Conservation (phyloP, 257 asterid genomes). For the Capsicum chinense region DNA sequence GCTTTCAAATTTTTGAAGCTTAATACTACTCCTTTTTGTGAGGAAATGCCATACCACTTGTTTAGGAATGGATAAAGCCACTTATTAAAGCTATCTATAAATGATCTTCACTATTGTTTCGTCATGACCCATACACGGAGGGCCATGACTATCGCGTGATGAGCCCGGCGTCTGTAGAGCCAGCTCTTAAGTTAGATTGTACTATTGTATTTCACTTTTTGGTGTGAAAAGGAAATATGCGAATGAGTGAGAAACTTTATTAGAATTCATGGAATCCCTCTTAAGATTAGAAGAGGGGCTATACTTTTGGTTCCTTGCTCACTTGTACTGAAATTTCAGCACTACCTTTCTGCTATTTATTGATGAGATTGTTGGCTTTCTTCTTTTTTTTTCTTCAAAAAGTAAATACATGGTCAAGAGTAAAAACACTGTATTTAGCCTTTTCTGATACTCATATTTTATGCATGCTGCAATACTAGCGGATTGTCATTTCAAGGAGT, state of each 20-base stretch:
- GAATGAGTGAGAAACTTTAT: too few relatives aligned
- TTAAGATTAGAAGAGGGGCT: too few relatives aligned
- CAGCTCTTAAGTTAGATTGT: background rate
- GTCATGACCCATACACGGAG: background rate
- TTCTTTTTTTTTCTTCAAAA: too few relatives aligned
- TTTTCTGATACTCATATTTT: background rate
- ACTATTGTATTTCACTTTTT: too few relatives aligned
- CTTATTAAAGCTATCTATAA: background rate
- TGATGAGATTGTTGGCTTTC: too few relatives aligned
- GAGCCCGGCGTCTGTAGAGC: background rate
- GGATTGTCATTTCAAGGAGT: background rate
- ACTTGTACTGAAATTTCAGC: too few relatives aligned
- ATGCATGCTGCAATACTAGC: background rate
- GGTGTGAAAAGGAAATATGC: too few relatives aligned
- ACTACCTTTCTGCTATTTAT: too few relatives aligned
- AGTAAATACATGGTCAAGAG: too few relatives aligned
- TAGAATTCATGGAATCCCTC: too few relatives aligned
- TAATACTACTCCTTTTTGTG: background rate
- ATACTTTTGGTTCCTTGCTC: too few relatives aligned
- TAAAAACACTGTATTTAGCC: background rate
- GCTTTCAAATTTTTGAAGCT: constrained; percentile 23
- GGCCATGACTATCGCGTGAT: background rate
- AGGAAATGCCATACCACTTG: background rate
- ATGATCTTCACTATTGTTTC: background rate
- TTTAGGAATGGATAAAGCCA: background rate